These are phyloP conservation scores for Rhizopogon vesiculosus DNA, from an alignment of 768 basidiomycete species.

Conservation along the genomic window DNA sequence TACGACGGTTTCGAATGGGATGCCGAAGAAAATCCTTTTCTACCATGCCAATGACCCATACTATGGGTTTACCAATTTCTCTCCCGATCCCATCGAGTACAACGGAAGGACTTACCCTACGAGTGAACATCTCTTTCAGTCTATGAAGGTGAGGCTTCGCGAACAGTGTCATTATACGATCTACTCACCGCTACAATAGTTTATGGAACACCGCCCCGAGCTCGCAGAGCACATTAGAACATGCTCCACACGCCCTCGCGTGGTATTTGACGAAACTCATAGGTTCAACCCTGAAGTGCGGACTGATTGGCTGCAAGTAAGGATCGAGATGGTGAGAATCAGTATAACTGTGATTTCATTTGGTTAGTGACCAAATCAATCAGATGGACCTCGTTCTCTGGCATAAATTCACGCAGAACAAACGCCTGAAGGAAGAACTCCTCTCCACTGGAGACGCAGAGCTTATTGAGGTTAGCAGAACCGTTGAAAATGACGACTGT, in stretches of 20 bases:
- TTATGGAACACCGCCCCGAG: conserved; percentile 30
- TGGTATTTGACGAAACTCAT: conserved; percentile 30
- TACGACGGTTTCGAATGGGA: conserved; percentile 1
- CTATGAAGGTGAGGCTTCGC: conserved; percentile 31
- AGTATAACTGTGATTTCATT: background rate
- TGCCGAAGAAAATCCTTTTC: conserved; percentile 25
- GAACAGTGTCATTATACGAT: background rate
- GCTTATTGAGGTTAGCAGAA: conserved; percentile 31
- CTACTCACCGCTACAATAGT: conserved; percentile 10
- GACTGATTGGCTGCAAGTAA: conserved; percentile 28
- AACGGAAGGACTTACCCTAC: conserved; percentile 37
- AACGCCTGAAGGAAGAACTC: conserved; percentile 27
- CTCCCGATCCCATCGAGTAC: conserved; percentile 36
- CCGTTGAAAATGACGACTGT: conserved; percentile 1
- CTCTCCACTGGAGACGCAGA: conserved; percentile 34
- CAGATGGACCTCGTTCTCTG: conserved; percentile 37
- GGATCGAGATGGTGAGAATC: conserved; percentile 26
- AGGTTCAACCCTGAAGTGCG: conserved; percentile 32
- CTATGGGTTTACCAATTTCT: conserved; percentile 42
- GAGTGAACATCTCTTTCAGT: conserved; percentile 44
- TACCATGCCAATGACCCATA: conserved; percentile 27
- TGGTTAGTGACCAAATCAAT: background rate
- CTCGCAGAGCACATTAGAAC: conserved; percentile 31
- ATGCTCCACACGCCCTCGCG: conserved; percentile 26
- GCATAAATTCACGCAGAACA: conserved; percentile 38